phyloP scores from a whole-genome alignment of 1,284 basidiomycete species.

The Microbotryum intermedium region DNA sequence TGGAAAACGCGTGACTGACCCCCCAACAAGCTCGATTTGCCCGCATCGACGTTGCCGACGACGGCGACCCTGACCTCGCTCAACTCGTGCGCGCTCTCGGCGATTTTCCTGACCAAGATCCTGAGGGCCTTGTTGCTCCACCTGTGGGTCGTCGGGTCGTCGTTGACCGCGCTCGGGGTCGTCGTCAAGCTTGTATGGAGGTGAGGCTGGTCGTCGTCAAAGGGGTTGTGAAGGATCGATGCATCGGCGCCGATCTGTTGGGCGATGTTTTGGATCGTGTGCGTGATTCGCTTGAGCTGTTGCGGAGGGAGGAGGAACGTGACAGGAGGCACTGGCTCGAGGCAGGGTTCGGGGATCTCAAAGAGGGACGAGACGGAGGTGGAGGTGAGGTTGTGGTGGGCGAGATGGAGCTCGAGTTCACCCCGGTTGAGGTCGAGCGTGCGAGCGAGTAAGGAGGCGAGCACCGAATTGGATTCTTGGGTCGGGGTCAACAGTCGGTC shows the following conservation, averaged over 20 bases:
- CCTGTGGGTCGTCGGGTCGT: constrained; percentile 15
- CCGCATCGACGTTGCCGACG: constrained; percentile 72
- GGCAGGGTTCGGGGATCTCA: constrained; percentile 16
- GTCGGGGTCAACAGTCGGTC: not conserved
- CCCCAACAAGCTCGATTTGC: constrained; percentile 88
- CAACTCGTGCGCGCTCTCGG: constrained; percentile 38
- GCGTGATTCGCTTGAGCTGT: constrained; percentile 11
- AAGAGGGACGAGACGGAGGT: constrained; percentile 21
- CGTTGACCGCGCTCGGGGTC: constrained; percentile 18
- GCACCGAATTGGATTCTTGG: not conserved
- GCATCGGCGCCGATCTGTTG: constrained; percentile 4
- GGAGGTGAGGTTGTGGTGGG: constrained; percentile 14
- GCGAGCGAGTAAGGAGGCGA: constrained; percentile 17
- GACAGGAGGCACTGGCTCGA: not conserved
- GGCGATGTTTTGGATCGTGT: not conserved
- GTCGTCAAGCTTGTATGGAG: not conserved
- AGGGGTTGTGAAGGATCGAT: constrained; percentile 22
- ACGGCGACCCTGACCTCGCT: constrained; percentile 85
- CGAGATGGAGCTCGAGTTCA: constrained; percentile 25
- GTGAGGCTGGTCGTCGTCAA: not conserved
- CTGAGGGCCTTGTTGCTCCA: constrained; percentile 31
- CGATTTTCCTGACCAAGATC: constrained; percentile 28
- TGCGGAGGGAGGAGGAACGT: not conserved
- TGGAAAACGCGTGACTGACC: constrained; percentile 44
- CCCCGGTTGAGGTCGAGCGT: constrained; percentile 13